Percentiles rank a stretch among this genome's conserved stretches.
Conservation (phyloP, 2,329 filamentous ascomycete genomes). For the Verticillium longisporum region DNA sequence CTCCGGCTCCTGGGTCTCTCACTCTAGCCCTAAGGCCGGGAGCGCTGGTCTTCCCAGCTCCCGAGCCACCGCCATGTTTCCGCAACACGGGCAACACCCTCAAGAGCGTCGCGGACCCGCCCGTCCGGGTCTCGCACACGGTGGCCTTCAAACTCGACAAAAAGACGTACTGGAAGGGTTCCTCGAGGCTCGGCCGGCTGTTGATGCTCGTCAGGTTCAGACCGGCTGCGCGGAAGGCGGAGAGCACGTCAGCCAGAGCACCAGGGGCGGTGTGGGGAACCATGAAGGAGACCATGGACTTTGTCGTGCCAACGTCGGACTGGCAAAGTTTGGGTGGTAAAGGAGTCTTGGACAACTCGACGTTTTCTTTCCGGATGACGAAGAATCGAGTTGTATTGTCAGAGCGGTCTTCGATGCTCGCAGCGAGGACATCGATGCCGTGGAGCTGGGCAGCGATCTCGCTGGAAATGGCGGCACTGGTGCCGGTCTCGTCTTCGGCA, state of each 20-base stretch:
- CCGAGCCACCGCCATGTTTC: slow-evolving; percentile 62
- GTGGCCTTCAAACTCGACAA: slow-evolving; percentile 82
- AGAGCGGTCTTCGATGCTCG: slow-evolving; percentile 63
- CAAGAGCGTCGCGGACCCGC: slow-evolving; percentile 54
- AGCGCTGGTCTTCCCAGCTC: slow-evolving; percentile 50
- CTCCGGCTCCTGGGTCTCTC: slow-evolving; percentile 11
- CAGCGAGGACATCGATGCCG: slow-evolving; percentile 61
- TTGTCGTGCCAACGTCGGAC: slow-evolving; percentile 31
- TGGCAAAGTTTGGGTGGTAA: slow-evolving; percentile 4
- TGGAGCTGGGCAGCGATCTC: slow-evolving; percentile 63
- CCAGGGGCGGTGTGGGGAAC: slow-evolving; percentile 72
- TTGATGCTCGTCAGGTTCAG: slow-evolving; percentile 90
- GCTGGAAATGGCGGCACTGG: slow-evolving; percentile 72
- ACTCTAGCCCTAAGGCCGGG: slow-evolving; percentile 16
- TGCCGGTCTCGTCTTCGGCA: slow-evolving; percentile 47
- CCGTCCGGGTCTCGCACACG: slow-evolving; percentile 43
- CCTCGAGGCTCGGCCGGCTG: slow-evolving; percentile 67
- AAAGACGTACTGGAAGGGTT: slow-evolving; percentile 87
- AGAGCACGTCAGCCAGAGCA: slow-evolving; percentile 73
- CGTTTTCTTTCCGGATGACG: slow-evolving; percentile 42
- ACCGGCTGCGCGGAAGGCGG: slow-evolving; percentile 65
- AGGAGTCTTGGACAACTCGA: slow-evolving; percentile 8
- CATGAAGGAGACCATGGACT: slow-evolving; percentile 78
- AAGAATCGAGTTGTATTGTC: slow-evolving; percentile 80
- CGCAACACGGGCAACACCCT: slow-evolving; percentile 50